phyloP scores from a whole-genome alignment of 805 yeast genomes.

The Hanseniaspora mollemarum region DNA sequence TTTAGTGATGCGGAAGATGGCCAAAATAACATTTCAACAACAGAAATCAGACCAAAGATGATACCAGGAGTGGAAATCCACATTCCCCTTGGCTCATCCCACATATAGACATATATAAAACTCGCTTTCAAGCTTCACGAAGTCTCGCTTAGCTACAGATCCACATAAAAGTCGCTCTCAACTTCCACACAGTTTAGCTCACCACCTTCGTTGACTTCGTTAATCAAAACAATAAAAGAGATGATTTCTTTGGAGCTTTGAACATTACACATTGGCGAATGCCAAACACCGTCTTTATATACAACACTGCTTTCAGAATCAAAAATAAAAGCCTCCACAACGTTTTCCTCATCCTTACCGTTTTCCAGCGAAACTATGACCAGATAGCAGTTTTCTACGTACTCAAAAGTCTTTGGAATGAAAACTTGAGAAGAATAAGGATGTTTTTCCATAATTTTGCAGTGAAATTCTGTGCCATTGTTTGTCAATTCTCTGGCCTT shows the following conservation, averaged over 20 bases:
- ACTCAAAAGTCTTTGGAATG: conserved; percentile 69
- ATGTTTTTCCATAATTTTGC: conserved; percentile 74
- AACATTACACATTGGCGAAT: conserved; percentile 65
- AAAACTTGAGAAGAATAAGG: conserved; percentile 84
- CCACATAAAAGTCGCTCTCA: conserved; percentile 1
- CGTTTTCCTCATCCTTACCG: conserved; percentile 50
- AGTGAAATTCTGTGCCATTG: conserved; percentile 33
- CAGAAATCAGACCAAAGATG: not conserved
- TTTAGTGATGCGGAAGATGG: conserved; percentile 2
- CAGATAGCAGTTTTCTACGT: conserved; percentile 44
- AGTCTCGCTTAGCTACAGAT: not conserved
- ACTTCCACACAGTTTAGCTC: conserved; percentile 9
- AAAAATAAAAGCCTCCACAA: conserved; percentile 58
- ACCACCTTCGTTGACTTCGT: not conserved
- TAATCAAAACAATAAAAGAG: conserved; percentile 9
- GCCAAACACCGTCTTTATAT: conserved; percentile 74
- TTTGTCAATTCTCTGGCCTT: not conserved
- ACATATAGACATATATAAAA: not conserved
- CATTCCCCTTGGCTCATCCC: not conserved
- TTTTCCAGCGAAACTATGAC: conserved; percentile 63
- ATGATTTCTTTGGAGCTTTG: not conserved
- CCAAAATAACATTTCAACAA: not conserved
- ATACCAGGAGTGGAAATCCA: conserved; percentile 12
- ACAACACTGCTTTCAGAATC: conserved; percentile 82
- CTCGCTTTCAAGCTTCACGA: not conserved